These are phyloP conservation scores for Diaporthe nobilis DNA, from an alignment of 2,329 filamentous ascomycete genomes.

Conservation along the genomic window DNA sequence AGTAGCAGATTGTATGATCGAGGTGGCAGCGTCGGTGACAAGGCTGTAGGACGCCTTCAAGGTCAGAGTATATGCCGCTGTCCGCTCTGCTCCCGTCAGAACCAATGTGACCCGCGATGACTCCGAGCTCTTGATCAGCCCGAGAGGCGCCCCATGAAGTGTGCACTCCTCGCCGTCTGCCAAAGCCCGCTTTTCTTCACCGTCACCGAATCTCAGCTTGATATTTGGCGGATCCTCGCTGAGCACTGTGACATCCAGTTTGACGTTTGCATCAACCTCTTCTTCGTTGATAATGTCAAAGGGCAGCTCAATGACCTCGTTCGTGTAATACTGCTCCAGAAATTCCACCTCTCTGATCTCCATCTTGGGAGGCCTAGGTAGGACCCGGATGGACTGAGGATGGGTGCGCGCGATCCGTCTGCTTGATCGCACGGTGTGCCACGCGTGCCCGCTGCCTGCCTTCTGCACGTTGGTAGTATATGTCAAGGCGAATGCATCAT, in stretches of 20 bases:
- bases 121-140: constrained; percentile 62
- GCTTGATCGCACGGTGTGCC: constrained; percentile 63
- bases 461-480: constrained; percentile 72
- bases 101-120: constrained; percentile 61
- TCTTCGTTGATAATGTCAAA: constrained; percentile 86
- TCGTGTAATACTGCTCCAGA: constrained; percentile 83
- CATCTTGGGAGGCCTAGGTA: constrained; percentile 94
- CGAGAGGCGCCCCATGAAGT: constrained; percentile 59
- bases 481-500: constrained; percentile 75
- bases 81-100: constrained; percentile 65
- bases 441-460: constrained; percentile 59
- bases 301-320: constrained; percentile 79
- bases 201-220: constrained; percentile 55
- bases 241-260: constrained; percentile 77
- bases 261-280: constrained; percentile 81
- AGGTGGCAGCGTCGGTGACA: constrained; percentile 82
- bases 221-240: constrained; percentile 69
- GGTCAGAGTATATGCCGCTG: constrained; percentile 75
- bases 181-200: constrained; percentile 51
- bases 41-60: constrained; percentile 84
- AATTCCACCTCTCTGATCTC: constrained; percentile 77
- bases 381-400: constrained; percentile 75
- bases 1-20: constrained; percentile 80
- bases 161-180: constrained; percentile 53
- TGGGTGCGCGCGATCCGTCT: constrained; percentile 64